Evolutionary conservation across 768 basidiomycete species (phyloP).

Genomic region (Lactarius sanguifluus): DNA sequence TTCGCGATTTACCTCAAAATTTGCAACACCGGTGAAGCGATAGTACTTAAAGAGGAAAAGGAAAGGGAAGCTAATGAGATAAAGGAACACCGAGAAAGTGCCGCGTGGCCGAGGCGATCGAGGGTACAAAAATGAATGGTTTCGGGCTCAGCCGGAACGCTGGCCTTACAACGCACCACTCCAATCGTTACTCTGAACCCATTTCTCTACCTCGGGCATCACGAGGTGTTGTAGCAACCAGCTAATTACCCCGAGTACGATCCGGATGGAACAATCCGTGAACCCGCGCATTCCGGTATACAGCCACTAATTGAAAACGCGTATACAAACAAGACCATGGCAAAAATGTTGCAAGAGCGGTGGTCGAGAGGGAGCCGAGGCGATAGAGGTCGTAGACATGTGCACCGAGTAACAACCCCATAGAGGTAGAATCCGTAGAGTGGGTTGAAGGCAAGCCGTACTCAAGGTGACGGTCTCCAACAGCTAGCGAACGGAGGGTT

Average conservation of each 20-base stretch:
- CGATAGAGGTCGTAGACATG: conserved; percentile 54
- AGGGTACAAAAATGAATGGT: no score
- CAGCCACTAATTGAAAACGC: conserved; percentile 71
- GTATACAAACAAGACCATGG: conserved; percentile 53
- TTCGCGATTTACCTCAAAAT: no score
- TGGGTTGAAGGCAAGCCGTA: conserved; percentile 98
- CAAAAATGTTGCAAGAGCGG: conserved; percentile 44
- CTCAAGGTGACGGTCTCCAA: conserved; percentile 80
- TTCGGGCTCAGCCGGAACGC: no score
- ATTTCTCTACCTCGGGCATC: conserved; percentile 43
- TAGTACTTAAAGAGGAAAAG: no score
- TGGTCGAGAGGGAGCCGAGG: conserved; percentile 44
- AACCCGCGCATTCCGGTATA: conserved; percentile 91
- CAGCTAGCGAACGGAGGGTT: conserved; percentile 45
- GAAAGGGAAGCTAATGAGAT: no score
- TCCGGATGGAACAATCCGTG: conserved; percentile 66
- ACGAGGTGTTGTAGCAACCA: conserved; percentile 50
- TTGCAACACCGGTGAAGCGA: no score
- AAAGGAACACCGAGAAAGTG: no score
- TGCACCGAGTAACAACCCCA: conserved; percentile 77
- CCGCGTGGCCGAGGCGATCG: no score
- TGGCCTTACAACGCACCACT: conserved; percentile 40
- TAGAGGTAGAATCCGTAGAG: conserved; percentile 86
- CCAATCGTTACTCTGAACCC: conserved; percentile 42
- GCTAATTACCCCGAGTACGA: conserved; percentile 39